Evolutionary conservation across 2,329 filamentous ascomycete genomes (phyloP).

Genomic region (Curvularia sp.): DNA sequence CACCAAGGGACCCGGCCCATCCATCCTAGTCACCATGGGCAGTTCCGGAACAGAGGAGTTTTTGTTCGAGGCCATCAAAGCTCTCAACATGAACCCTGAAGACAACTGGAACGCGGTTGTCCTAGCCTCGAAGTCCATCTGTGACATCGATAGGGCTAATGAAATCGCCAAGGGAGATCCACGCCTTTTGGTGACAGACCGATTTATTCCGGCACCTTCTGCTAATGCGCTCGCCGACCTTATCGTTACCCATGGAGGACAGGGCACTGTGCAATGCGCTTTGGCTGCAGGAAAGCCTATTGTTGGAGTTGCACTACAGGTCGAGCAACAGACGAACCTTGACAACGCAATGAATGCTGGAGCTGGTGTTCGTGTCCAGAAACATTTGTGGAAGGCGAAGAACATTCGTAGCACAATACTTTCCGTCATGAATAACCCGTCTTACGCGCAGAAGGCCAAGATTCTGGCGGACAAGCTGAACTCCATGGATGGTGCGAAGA

Average conservation of each 20-base stretch:
- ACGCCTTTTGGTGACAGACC: constrained; percentile 41
- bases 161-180: constrained; percentile 33
- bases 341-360: constrained; percentile 46
- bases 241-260: constrained; percentile 42
- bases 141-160: constrained; percentile 38
- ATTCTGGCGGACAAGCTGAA: constrained; percentile 36
- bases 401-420: constrained; percentile 36
- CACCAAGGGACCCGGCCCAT: constrained; percentile 30
- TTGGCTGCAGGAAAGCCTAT: constrained; percentile 43
- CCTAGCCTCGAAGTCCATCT: constrained; percentile 43
- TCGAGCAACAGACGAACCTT: constrained; percentile 47
- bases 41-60: constrained; percentile 44
- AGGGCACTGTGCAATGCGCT: constrained; percentile 45
- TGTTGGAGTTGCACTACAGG: constrained; percentile 44
- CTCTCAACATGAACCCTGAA: constrained; percentile 31
- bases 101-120: constrained; percentile 44
- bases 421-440: constrained; percentile 35
- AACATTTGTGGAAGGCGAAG: constrained; percentile 40
- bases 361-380: constrained; percentile 41
- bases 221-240: constrained; percentile 42
- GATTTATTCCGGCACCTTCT: constrained; percentile 40
- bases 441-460: constrained; percentile 35
- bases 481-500: constrained; percentile 42
- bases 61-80: constrained; percentile 43
- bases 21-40: constrained; percentile 44